phyloP scores from a whole-genome alignment of 371 early-diverging fungal genomes.

The Haplosporangium sp. region DNA sequence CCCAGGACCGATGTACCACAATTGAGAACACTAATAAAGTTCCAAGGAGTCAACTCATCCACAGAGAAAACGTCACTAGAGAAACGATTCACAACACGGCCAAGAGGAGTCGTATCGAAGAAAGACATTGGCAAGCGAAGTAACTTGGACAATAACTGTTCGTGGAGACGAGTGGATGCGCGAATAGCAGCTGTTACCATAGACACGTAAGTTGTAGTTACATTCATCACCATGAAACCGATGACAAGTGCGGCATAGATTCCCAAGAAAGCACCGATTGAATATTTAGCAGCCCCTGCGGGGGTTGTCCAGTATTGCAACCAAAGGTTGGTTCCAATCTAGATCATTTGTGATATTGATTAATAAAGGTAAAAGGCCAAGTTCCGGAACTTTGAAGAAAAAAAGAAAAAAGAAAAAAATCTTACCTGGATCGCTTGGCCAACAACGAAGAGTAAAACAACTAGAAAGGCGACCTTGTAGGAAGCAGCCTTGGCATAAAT shows the following conservation, averaged over 20 bases:
- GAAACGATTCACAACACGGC: constrained; percentile 82
- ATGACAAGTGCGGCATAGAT: constrained; percentile 48
- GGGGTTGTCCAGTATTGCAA: constrained; percentile 47
- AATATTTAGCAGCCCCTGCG: background rate
- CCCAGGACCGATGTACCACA: constrained; percentile 30
- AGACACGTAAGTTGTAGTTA: constrained; percentile 45
- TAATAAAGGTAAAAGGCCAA: too few species aligned
- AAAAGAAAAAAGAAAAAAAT: too few species aligned
- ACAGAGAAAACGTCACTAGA: constrained; percentile 59
- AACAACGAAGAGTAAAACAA: constrained; percentile 13
- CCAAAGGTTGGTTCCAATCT: constrained; percentile 65
- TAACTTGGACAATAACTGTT: constrained; percentile 55
- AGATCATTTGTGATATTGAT: background rate
- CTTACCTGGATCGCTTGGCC: constrained; percentile 34
- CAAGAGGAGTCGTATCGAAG: constrained; percentile 81
- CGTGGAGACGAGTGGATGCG: constrained; percentile 56
- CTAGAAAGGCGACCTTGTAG: constrained; percentile 22
- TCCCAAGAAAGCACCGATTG: constrained; percentile 36
- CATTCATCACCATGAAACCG: constrained; percentile 20
- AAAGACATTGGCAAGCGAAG: constrained; percentile 76
- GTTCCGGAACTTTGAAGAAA: too few species aligned
- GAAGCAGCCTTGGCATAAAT: constrained; percentile 70
- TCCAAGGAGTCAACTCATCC: constrained; percentile 54
- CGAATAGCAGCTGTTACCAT: constrained; percentile 47
- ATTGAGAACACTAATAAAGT: constrained; percentile 36